phyloP scores from a whole-genome alignment of 352 stramenopile genomes.

The Globisporangium paroecandrum region DNA sequence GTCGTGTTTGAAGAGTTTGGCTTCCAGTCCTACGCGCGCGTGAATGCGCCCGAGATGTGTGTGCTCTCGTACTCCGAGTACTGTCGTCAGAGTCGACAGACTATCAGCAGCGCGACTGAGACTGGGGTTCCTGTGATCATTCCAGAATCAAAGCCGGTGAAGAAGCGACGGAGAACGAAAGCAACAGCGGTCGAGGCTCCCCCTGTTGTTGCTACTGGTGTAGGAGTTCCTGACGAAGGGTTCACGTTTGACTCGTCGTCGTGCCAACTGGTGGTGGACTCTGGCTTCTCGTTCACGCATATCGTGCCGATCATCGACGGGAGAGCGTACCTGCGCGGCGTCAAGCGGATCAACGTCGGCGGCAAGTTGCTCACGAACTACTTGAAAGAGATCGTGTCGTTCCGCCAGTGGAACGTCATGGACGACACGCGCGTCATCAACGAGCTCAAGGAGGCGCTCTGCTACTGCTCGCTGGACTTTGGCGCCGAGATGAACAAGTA shows the following conservation, averaged over 20 bases:
- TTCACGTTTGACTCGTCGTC: slow-evolving; percentile 46
- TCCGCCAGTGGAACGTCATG: slow-evolving; percentile 96
- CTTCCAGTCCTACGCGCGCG: slow-evolving; percentile 50
- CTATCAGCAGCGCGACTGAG: background rate
- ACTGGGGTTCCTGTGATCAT: background rate
- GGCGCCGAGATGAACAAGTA: slow-evolving; percentile 68
- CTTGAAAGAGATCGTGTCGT: slow-evolving; percentile 95
- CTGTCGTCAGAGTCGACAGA: slow-evolving; percentile 17
- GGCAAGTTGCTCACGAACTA: slow-evolving; percentile 97
- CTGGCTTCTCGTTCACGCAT: slow-evolving; percentile 95
- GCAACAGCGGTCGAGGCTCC: background rate
- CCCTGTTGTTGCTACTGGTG: background rate
- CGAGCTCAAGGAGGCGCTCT: slow-evolving; percentile 87
- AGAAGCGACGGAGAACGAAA: slow-evolving; percentile 21
- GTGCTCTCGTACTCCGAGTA: slow-evolving; percentile 56
- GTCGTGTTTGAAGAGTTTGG: slow-evolving; percentile 79
- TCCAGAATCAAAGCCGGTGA: slow-evolving; percentile 10
- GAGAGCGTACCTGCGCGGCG: slow-evolving; percentile 37
- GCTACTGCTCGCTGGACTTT: slow-evolving; percentile 89
- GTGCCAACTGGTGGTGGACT: slow-evolving; percentile 88
- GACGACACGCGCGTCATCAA: slow-evolving; percentile 78
- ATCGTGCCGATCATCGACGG: slow-evolving; percentile 89
- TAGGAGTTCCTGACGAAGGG: background rate
- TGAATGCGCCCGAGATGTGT: slow-evolving; percentile 55
- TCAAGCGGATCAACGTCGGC: slow-evolving; percentile 89